Conservation (phyloP, 2,329 filamentous ascomycete genomes). For the Colletotrichum incanum region DNA sequence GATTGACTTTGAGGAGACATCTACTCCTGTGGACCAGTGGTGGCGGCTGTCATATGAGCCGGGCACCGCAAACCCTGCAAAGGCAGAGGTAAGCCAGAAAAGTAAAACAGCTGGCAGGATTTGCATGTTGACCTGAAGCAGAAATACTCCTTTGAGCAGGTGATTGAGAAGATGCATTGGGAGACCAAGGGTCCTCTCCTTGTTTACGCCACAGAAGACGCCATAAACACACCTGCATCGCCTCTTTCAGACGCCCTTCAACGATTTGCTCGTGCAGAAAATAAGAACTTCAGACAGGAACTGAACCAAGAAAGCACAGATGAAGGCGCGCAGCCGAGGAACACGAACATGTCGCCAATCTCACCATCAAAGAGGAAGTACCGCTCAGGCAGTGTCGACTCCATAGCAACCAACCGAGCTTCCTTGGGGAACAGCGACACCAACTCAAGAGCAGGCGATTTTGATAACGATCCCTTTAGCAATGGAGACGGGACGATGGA, state of each 20-base stretch:
- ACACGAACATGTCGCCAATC: slow-evolving; percentile 39
- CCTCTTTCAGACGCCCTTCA: slow-evolving; percentile 58
- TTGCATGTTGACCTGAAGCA: slow-evolving; percentile 49
- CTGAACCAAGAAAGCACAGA: slow-evolving; percentile 57
- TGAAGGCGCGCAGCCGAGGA: slow-evolving; percentile 29
- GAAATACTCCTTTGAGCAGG: slow-evolving; percentile 64
- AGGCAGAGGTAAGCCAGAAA: slow-evolving; percentile 62
- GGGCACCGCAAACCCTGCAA: slow-evolving; percentile 57
- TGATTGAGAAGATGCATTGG: slow-evolving; percentile 62
- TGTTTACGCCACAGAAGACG: slow-evolving; percentile 69
- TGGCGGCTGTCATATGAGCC: slow-evolving; percentile 66
- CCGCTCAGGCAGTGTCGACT: slow-evolving; percentile 61
- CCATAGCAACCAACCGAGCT: slow-evolving; percentile 63
- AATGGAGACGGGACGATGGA: slow-evolving; percentile 47
- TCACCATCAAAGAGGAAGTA: slow-evolving; percentile 64
- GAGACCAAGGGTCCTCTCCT: slow-evolving; percentile 65
- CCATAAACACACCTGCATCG: slow-evolving; percentile 54
- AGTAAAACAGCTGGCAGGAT: neutral
- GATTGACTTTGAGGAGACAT: slow-evolving; percentile 58
- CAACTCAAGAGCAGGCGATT: slow-evolving; percentile 41
- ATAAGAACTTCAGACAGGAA: slow-evolving; percentile 67
- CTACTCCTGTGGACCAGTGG: slow-evolving; percentile 64
- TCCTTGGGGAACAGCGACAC: slow-evolving; percentile 55
- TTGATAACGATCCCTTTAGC: slow-evolving; percentile 47
- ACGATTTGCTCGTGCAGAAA: slow-evolving; percentile 67